Conservation (phyloP, 2,329 filamentous ascomycete genomes). For the Talaromyces sp. region DNA sequence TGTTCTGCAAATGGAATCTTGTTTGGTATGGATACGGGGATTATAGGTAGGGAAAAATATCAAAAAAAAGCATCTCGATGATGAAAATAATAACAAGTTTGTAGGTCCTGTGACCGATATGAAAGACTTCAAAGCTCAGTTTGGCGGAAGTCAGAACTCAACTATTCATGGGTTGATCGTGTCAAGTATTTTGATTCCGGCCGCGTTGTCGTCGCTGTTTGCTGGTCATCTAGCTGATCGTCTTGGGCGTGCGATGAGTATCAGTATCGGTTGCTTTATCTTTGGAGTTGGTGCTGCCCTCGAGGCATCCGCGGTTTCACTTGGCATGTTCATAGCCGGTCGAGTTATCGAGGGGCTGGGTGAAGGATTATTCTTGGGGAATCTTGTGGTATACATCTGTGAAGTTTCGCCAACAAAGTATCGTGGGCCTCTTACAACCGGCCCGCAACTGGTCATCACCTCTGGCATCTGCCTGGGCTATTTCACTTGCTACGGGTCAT, state of each 20-base stretch:
- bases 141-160: constrained; percentile 54
- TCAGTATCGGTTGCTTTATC: constrained; percentile 54
- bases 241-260: constrained; percentile 54
- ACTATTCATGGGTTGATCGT: constrained; percentile 61
- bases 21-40: constrained; percentile 53
- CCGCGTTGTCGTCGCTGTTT: constrained; percentile 60
- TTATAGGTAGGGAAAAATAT: constrained; percentile 39
- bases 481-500: constrained; percentile 63
- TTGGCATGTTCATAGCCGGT: constrained; percentile 60
- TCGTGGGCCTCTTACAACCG: constrained; percentile 55
- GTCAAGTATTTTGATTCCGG: constrained; percentile 62
- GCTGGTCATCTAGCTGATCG: constrained; percentile 58
- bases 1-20: constrained; percentile 23
- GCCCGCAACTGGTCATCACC: constrained; percentile 57
- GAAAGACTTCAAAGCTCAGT: constrained; percentile 53
- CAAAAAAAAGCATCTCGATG: neutral
- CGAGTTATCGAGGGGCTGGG: constrained; percentile 61
- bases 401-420: constrained; percentile 60
- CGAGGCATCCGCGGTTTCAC: constrained; percentile 51
- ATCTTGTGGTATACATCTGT: constrained; percentile 60
- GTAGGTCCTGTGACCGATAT: constrained; percentile 61
- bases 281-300: constrained; percentile 59
- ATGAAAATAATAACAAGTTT: neutral
- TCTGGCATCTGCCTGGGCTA: constrained; percentile 59
- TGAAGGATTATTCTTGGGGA: constrained; percentile 61